These are phyloP conservation scores for Metschnikowia bowlesiae DNA, from an alignment of 805 yeast genomes.

Conservation along the genomic window DNA sequence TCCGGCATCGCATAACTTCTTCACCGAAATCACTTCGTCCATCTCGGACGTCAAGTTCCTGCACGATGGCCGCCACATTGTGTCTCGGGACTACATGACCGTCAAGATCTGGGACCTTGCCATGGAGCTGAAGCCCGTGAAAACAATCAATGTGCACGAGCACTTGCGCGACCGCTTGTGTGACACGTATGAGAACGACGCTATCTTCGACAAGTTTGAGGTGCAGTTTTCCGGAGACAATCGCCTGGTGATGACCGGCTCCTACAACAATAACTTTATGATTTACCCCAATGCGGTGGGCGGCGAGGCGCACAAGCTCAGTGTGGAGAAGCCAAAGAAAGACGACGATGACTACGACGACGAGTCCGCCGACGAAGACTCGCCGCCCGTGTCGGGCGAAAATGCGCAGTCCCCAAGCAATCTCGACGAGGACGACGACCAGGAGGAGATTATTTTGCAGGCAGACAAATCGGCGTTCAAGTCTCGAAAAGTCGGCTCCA, in stretches of 20 bases:
- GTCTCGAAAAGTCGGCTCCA: constrained; percentile 55
- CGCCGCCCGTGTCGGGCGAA: constrained; percentile 23
- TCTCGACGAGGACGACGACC: constrained; percentile 32
- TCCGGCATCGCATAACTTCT: constrained; percentile 89
- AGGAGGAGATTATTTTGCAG: constrained; percentile 72
- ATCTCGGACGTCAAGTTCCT: constrained; percentile 92
- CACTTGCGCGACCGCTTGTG: constrained; percentile 88
- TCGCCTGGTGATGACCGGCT: constrained; percentile 90
- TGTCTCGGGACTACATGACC: constrained; percentile 95
- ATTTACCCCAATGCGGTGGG: constrained; percentile 82
- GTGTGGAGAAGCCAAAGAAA: constrained; percentile 7
- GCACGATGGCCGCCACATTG: constrained; percentile 88
- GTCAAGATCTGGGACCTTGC: constrained; percentile 97
- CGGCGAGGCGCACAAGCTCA: constrained; percentile 1
- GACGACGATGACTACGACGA: constrained; percentile 40
- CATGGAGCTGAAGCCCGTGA: constrained; percentile 93
- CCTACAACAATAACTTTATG: constrained; percentile 95
- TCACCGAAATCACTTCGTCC: constrained; percentile 93
- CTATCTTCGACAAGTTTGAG: constrained; percentile 97
- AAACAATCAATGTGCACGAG: constrained; percentile 93
- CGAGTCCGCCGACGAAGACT: constrained; percentile 28
- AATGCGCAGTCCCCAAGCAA: constrained; percentile 33
- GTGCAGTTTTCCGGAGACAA: constrained; percentile 93
- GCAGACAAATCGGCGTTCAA: constrained; percentile 98
- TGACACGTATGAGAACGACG: constrained; percentile 97